Conservation (phyloP, 2,329 filamentous ascomycete genomes). For the Hypoxylon sp. region DNA sequence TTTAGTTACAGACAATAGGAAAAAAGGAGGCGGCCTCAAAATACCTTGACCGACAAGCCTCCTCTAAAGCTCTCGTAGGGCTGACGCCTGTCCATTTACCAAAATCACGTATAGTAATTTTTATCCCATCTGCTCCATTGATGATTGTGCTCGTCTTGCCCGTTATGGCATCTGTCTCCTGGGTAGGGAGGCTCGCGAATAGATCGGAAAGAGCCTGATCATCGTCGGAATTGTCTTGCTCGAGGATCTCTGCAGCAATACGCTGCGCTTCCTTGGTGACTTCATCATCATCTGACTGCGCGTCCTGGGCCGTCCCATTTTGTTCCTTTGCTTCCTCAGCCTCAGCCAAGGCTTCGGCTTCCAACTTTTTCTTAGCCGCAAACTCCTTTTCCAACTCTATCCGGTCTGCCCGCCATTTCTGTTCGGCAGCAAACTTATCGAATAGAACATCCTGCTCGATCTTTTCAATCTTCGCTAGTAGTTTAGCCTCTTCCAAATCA, state of each 20-base stretch:
- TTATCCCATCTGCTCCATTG: constrained; percentile 63
- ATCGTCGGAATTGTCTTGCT: constrained; percentile 66
- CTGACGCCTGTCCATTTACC: constrained; percentile 82
- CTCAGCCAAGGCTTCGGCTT: constrained; percentile 49
- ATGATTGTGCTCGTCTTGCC: constrained; percentile 70
- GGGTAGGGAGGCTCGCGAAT: constrained; percentile 71
- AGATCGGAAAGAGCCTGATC: constrained; percentile 63
- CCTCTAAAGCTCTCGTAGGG: constrained; percentile 82
- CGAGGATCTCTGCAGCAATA: constrained; percentile 69
- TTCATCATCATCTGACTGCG: constrained; percentile 57
- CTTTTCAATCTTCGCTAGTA: constrained; percentile 78
- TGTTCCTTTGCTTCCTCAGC: constrained; percentile 50
- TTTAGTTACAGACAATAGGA: constrained; percentile 6
- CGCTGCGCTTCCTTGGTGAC: constrained; percentile 68
- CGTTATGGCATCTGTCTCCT: constrained; percentile 67
- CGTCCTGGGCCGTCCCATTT: constrained; percentile 45
- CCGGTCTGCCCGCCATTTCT: constrained; percentile 71
- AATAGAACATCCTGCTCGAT: constrained; percentile 85
- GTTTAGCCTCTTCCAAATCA: constrained; percentile 67
- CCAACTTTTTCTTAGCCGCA: constrained; percentile 58
- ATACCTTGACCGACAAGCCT: constrained; percentile 85
- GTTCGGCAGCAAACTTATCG: constrained; percentile 73
- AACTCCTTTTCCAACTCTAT: constrained; percentile 72
- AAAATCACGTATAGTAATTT: constrained; percentile 80
- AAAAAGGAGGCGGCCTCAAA: constrained; percentile 40